Conservation (phyloP, 1,284 basidiomycete genomes). For the Ceraceosorus bombacis region DNA sequence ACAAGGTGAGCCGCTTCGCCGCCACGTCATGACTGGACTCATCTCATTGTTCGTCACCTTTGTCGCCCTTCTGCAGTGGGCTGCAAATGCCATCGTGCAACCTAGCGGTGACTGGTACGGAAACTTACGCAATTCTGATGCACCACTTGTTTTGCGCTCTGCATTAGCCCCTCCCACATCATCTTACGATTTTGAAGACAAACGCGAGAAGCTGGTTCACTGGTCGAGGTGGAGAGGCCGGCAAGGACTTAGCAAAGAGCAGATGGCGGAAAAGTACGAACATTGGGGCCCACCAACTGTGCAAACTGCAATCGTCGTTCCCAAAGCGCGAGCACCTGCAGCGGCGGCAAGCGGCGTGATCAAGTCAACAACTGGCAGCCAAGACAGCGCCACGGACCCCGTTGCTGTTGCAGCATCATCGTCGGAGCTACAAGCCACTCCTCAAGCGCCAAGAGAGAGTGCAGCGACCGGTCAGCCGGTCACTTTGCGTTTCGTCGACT, state of each 20-base stretch:
- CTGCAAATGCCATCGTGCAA: conserved; percentile 47
- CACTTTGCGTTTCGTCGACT: background rate
- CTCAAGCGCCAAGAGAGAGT: no score
- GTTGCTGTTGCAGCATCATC: no score
- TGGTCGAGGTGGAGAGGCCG: conserved; percentile 49
- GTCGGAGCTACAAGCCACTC: no score
- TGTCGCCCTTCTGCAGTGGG: conserved; percentile 16
- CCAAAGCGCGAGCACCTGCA: conserved; percentile 11
- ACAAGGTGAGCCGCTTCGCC: conserved; percentile 18
- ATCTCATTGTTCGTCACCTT: no score
- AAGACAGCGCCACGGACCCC: no score
- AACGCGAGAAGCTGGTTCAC: conserved; percentile 34
- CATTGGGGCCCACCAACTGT: conserved; percentile 37
- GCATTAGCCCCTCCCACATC: conserved; percentile 40
- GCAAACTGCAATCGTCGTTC: conserved; percentile 25
- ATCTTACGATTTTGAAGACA: conserved; percentile 38
- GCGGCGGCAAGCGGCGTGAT: background rate
- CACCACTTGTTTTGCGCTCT: conserved; percentile 30
- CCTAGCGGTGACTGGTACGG: conserved; percentile 45
- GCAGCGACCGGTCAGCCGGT: no score
- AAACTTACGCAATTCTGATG: conserved; percentile 25
- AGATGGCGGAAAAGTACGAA: conserved; percentile 27
- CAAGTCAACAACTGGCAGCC: no score
- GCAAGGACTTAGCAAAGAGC: conserved; percentile 31
- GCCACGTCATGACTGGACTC: no score